Conservation (phyloP, 2,329 filamentous ascomycete genomes). For the Aspergillus intermedius region DNA sequence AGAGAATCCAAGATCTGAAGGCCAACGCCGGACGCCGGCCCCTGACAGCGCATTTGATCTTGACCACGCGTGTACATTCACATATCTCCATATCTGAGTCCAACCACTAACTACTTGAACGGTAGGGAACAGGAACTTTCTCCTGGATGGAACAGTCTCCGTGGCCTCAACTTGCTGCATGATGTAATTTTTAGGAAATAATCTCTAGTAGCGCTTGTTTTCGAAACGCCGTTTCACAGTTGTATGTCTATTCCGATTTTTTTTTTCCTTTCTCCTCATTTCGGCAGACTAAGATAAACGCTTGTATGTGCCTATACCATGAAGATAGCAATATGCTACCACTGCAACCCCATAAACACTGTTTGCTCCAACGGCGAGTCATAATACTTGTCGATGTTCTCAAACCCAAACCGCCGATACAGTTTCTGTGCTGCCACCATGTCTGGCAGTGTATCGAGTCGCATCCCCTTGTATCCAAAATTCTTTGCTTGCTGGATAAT, state of each 20-base stretch:
- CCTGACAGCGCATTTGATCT: not conserved
- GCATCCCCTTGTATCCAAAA: conserved; percentile 47
- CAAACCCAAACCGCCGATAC: conserved; percentile 49
- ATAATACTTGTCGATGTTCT: conserved; percentile 49
- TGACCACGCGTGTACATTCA: not conserved
- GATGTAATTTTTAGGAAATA: conserved; percentile 1
- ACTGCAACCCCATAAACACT: conserved; percentile 41
- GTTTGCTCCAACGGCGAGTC: conserved; percentile 49
- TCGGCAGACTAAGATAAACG: too few relatives aligned
- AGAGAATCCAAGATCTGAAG: not conserved
- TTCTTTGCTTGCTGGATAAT: conserved; percentile 41
- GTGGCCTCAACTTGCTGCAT: conserved; percentile 6
- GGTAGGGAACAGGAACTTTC: not conserved
- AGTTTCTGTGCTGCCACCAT: conserved; percentile 48
- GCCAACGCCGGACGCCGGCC: not conserved
- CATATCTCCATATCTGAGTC: not conserved
- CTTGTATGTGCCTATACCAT: too few relatives aligned
- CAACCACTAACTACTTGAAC: conserved; percentile 1
- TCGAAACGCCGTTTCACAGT: too few relatives aligned
- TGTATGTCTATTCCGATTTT: too few relatives aligned
- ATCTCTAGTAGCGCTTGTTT: not conserved
- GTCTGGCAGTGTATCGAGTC: conserved; percentile 49
- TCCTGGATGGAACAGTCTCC: conserved; percentile 5
- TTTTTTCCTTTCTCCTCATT: too few relatives aligned
- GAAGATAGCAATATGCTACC: not conserved